phyloP scores from a whole-genome alignment of 202 grass and related monocot species.

The Carex arenaria region DNA sequence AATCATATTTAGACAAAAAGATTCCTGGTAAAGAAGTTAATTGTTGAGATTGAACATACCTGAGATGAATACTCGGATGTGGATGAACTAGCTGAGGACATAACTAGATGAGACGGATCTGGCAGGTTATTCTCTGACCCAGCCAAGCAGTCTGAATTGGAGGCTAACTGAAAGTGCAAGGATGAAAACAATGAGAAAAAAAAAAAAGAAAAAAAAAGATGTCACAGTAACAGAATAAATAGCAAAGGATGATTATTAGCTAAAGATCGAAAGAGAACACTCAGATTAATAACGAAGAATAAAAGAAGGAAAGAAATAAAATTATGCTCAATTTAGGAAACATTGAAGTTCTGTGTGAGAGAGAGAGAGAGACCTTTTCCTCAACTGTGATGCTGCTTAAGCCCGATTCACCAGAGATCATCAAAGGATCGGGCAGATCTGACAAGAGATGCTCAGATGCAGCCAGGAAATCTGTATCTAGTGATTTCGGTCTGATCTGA shows the following conservation, averaged over 20 bases:
- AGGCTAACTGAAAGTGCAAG: neutral
- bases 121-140: neutral
- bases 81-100: neutral
- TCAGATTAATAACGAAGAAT: neutral
- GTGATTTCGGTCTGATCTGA: constrained; percentile 3
- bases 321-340: neutral
- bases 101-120: neutral
- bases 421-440: constrained; percentile 10
- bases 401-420: neutral
- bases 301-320: neutral
- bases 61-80: neutral
- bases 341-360: neutral
- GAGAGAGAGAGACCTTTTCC: neutral
- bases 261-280: neutral
- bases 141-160: neutral
- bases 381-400: neutral
- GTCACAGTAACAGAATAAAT: neutral
- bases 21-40: neutral
- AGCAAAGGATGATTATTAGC: neutral
- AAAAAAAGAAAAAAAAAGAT: neutral
- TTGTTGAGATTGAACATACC: neutral
- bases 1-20: neutral
- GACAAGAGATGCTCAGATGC: constrained; percentile 6
- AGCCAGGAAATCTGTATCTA: neutral
- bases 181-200: neutral